Base-by-base conservation (phyloP, 2,329 filamentous ascomycete genomes). In the Apiospora sp. region DNA sequence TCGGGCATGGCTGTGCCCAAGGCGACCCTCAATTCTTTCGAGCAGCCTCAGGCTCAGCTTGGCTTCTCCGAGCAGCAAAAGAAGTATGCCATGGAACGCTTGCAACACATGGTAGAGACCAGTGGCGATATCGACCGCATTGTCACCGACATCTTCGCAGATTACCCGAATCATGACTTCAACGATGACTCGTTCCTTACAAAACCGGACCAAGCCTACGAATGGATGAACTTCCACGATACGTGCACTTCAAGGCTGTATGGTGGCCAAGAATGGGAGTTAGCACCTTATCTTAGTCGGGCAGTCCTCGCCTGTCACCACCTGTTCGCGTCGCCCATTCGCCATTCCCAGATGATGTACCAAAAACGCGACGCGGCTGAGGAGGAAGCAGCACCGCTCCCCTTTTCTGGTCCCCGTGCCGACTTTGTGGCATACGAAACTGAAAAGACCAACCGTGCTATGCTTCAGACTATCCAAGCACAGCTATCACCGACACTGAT, bases 181-280 rank as follows among this genome's bases (percentile, higher is more conserved):
- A 97, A 98, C 84, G 96, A 99, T 81, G 96, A 99, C 82, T 93
- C 92, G 0, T 92, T 94, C 76, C 90, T 99, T 44, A 93, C 92
- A 46, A 99, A 99, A 80, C 97, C 97, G 3, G 75, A 80, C 43
- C 72, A 74, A 81, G 94, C 94, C 0, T 97, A 98, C 81, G 96
- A 98, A 79, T 99, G 96, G 96, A 89, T 99, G 71, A 88, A 97
- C 81, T 98, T 99, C 82, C 94, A 98, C 82, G 96, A 98, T 78
- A 86, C 87, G 0, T 91, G 97, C 75, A 94, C 94, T 34, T 91
- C 92, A 0, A 91, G 92, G 51, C 88, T 98, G 1, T 97, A 92
- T 80, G 86, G 90, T n/a, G 92, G 90, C 73, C 96, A 98, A 81
- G 95, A 97, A 72, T 99, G 96, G 93, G 96, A 99, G 82, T 86